Evolutionary conservation across 257 asterid genomes (phyloP).

Genomic region (Parsonsia alboflavescens): DNA sequence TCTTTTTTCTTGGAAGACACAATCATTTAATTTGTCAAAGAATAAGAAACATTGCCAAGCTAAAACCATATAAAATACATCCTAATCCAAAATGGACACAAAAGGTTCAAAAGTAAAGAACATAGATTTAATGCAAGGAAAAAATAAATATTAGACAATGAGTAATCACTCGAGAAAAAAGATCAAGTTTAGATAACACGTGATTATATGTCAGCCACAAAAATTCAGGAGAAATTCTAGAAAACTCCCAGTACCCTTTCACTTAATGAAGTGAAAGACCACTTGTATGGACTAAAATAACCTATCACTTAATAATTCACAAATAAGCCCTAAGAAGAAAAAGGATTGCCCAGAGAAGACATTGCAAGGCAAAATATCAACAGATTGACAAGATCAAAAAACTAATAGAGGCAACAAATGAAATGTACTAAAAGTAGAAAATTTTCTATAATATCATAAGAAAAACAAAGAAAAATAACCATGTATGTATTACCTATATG

Average conservation of each 20-base stretch:
- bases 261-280: background rate
- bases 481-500: conserved; percentile 51
- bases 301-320: background rate
- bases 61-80: background rate
- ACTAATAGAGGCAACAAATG: background rate
- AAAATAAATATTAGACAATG: background rate
- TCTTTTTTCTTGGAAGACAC: background rate
- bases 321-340: background rate
- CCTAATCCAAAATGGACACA: background rate
- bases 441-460: background rate
- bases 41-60: background rate
- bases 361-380: background rate
- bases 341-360: background rate
- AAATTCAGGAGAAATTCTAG: background rate
- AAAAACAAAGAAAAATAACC: background rate
- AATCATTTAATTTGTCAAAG: background rate
- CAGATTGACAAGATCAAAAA: background rate
- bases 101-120: background rate
- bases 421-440: background rate
- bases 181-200: background rate
- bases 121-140: background rate
- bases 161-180: background rate
- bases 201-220: background rate
- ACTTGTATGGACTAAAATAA: background rate
- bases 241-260: background rate